These are phyloP conservation scores for Cladosporium velox DNA, from an alignment of 2,329 filamentous ascomycete genomes.

Conservation along the genomic window DNA sequence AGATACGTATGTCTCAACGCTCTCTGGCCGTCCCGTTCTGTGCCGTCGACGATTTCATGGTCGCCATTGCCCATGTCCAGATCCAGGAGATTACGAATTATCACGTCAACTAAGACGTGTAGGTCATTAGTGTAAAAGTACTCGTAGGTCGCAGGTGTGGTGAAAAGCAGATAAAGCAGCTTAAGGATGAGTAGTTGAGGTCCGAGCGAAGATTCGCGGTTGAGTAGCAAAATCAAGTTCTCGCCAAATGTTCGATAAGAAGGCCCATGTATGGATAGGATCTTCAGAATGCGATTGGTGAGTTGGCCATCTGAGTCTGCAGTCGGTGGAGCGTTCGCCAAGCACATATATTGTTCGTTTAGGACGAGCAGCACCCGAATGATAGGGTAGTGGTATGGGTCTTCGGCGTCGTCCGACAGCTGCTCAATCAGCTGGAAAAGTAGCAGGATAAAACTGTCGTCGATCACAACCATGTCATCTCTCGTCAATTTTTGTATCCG, in stretches of 20 bases:
- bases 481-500: slow-evolving; percentile 78
- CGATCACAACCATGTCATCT: slow-evolving; percentile 69
- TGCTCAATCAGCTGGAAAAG: slow-evolving; percentile 87
- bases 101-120: slow-evolving; percentile 89
- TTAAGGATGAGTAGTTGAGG: slow-evolving; percentile 96
- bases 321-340: slow-evolving; percentile 61
- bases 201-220: slow-evolving; percentile 89
- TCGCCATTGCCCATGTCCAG: slow-evolving; percentile 73
- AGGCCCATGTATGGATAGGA: slow-evolving; percentile 77
- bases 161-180: slow-evolving; percentile 91
- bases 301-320: slow-evolving; percentile 52
- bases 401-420: slow-evolving; percentile 80
- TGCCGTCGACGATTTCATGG: slow-evolving; percentile 25
- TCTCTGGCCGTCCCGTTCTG: slow-evolving; percentile 36
- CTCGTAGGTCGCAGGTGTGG: slow-evolving; percentile 85
- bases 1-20: slow-evolving; percentile 89
- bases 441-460: slow-evolving; percentile 79
- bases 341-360: slow-evolving; percentile 94
- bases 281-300: slow-evolving; percentile 92
- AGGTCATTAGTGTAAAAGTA: slow-evolving; percentile 99
- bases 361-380: slow-evolving; percentile 93
- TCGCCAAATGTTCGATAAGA: slow-evolving; percentile 93
- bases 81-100: slow-evolving; percentile 95
- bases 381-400: slow-evolving; percentile 94
- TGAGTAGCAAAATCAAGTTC: slow-evolving; percentile 92